phyloP scores from a whole-genome alignment of 2,329 filamentous ascomycete species.

The Colletotrichum melonis region DNA sequence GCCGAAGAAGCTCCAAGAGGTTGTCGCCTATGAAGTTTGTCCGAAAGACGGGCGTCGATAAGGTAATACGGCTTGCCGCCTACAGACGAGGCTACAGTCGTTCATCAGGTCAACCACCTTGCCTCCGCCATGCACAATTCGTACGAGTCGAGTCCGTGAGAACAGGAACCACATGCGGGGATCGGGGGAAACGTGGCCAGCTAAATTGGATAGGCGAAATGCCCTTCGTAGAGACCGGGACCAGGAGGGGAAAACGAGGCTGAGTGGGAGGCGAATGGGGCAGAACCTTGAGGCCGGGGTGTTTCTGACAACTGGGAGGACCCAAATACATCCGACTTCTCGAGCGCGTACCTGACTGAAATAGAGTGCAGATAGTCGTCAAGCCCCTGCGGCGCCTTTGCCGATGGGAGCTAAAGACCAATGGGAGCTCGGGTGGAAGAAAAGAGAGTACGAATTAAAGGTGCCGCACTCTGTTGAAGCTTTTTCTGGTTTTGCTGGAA shows the following conservation, averaged over 20 bases:
- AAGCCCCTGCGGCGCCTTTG: conserved; percentile 12
- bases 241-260: conserved; percentile 23
- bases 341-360: conserved; percentile 22
- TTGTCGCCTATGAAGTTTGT: neutral
- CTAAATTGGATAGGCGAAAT: neutral
- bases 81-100: neutral
- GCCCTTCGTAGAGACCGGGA: conserved; percentile 9
- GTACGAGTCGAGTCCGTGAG: neutral
- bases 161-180: neutral
- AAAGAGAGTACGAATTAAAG: conserved; percentile 17
- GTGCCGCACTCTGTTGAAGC: conserved; percentile 14
- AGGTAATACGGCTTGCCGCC: neutral
- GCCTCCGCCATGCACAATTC: neutral
- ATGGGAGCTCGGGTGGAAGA: neutral
- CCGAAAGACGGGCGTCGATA: neutral
- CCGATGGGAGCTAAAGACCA: conserved; percentile 3
- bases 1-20: conserved; percentile 10
- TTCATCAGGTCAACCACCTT: neutral
- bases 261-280: conserved; percentile 25
- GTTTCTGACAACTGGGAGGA: conserved; percentile 8
- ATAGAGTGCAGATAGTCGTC: conserved; percentile 16
- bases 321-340: neutral
- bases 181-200: conserved; percentile 5
- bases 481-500: neutral
- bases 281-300: conserved; percentile 8